Conservation (phyloP, 371 early-diverging fungal genomes). For the Globomyces sp. region DNA sequence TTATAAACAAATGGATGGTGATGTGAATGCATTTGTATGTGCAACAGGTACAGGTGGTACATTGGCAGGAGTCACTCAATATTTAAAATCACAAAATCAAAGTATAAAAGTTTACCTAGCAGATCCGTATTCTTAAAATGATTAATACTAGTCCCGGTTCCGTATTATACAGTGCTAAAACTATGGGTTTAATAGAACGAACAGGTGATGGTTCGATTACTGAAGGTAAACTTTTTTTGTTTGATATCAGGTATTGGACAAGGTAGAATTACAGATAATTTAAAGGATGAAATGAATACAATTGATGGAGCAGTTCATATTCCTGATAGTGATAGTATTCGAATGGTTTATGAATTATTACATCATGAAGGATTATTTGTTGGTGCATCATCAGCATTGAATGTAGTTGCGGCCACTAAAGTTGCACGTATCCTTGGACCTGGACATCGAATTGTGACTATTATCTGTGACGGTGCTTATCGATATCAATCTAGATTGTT, state of each 20-base stretch:
- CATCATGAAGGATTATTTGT: conserved; percentile 93
- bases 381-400: conserved; percentile 89
- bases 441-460: conserved; percentile 79
- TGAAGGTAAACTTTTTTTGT: conserved; percentile 17
- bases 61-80: conserved; percentile 80
- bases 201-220: conserved; percentile 39
- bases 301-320: conserved; percentile 82
- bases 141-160: conserved; percentile 71
- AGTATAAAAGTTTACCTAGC: conserved; percentile 78
- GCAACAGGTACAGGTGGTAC: conserved; percentile 94
- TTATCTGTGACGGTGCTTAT: conserved; percentile 84
- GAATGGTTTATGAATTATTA: conserved; percentile 81
- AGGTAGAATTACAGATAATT: conserved; percentile 90
- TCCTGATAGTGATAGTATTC: conserved; percentile 78
- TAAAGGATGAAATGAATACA: conserved; percentile 70
- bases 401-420: conserved; percentile 89
- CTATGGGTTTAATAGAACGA: conserved; percentile 63
- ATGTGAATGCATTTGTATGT: conserved; percentile 82
- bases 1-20: conserved; percentile 73
- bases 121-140: conserved; percentile 58
- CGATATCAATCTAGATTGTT: conserved; percentile 77
- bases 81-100: conserved; percentile 67
- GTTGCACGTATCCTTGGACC: conserved; percentile 85
- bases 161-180: conserved; percentile 77
- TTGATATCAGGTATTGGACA: conserved; percentile 79